Conservation (phyloP, 306 rosid species). For the Purshia tridentata region DNA sequence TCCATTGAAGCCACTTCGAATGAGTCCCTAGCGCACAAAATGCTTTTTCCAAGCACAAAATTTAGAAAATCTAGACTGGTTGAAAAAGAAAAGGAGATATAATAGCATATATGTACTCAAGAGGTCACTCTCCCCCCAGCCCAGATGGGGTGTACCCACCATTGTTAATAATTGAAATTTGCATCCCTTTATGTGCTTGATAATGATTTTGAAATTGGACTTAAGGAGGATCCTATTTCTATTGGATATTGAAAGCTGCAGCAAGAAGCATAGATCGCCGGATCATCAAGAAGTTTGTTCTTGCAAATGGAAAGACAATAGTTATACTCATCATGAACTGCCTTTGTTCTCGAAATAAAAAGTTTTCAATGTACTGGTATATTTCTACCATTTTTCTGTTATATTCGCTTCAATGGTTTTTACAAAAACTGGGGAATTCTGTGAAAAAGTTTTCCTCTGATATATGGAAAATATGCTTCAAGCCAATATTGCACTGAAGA, state of each 20-base stretch:
- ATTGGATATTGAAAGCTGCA: slow-evolving; percentile 44
- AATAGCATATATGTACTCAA: too few relatives aligned
- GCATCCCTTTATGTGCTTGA: too few relatives aligned
- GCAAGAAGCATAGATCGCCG: slow-evolving; percentile 42
- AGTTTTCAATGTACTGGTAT: neutral
- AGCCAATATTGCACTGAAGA: neutral
- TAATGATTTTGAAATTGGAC: too few relatives aligned
- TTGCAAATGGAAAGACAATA: slow-evolving; percentile 39
- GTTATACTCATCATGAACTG: slow-evolving; percentile 6
- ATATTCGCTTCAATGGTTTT: neutral
- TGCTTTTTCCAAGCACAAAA: too few relatives aligned
- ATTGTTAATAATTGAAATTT: too few relatives aligned
- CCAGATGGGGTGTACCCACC: too few relatives aligned
- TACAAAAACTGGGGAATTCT: slow-evolving; percentile 34
- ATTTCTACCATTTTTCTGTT: neutral
- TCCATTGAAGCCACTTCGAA: too few relatives aligned
- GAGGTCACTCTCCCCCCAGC: too few relatives aligned
- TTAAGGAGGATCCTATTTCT: slow-evolving; percentile 16
- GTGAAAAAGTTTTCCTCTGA: slow-evolving; percentile 28
- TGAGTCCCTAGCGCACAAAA: too few relatives aligned
- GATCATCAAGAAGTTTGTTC: slow-evolving; percentile 27
- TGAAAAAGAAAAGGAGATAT: too few relatives aligned
- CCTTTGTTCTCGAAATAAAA: neutral
- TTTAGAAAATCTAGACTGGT: too few relatives aligned
- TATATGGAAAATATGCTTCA: slow-evolving; percentile 20